Evolutionary conservation across 441 rosid species (phyloP), one percentile per base, ranked within the genome.

Genomic region (Geranium incanum): DNA sequence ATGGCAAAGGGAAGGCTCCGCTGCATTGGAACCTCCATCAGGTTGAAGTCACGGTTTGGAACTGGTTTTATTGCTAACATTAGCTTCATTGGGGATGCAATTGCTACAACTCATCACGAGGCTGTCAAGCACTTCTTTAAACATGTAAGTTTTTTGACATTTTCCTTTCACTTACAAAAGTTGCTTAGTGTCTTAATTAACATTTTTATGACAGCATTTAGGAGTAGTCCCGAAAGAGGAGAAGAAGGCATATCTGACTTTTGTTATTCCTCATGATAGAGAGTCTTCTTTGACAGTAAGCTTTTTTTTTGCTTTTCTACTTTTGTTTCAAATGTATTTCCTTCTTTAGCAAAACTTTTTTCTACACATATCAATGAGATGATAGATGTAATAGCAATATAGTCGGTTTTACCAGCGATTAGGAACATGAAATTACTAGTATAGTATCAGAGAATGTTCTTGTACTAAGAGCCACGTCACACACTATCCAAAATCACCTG

Each of bases 1-100:
- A 90, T 94, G 98, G 97, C 96, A 69, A 94, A 94, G 79, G 96
- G 98, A 9, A 84, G 86, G 77, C 93, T 94, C 60, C 88, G 88
- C 55, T 91, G 98, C 83, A 78, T 87, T 41, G 97, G 97, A 72
- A 90, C 89, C 71, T 88, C 97, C 50, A 94, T 88, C 79, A 86
- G 94, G 84, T 78, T 94, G 83, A 94, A 92, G 72, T 90, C 94
- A 0, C 86, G 78, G 52, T 90, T 94, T 12, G 99, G 96, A 13
- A 86, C 95, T 8, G 97, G 99, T 72, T 92, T 94, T 68, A 33
- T 94, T 57, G 76, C 94, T 15, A 94, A 82, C 6, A 81, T 92
- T 72, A 90, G 93, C 84, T 90, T 94, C 81, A 43, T n/a, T 3
- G 90, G 57, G 18, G 75, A 74, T 36, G 74, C 16, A 36, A 76